Base-by-base conservation (phyloP, 2,329 filamentous ascomycete species). In the Colletotrichum acutatum region DNA sequence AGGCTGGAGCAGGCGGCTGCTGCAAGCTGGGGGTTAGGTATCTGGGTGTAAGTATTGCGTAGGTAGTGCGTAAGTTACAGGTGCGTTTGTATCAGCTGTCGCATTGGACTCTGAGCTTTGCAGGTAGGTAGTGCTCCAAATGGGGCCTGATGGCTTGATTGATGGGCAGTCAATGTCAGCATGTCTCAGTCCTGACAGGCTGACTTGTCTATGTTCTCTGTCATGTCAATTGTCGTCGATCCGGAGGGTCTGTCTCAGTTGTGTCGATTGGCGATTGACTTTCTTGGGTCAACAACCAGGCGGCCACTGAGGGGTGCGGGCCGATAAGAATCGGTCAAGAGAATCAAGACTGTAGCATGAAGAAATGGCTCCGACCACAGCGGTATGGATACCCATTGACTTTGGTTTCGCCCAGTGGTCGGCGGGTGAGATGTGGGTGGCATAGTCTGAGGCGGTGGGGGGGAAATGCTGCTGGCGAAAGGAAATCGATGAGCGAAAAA, bases 241-340 rank as follows among this genome's bases (percentile, higher is more conserved):
- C 66, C 60, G 22, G 54, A 70, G 49, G 56, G 66, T 37, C 59
- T 72, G 70, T 72, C 70, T 72, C 70, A 72, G 66, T 59, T 70
- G 60, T 49, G 34, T 57, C 49, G 71, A 66, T 71, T 70, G 49
- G 56, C 71, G 67, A 66, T 72, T 37, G 71, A 61, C 19, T 66
- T 56, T 66, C 22, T 49, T 49, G 42, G 42, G 42, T 46, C 32
- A 4, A 52, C 52, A 24, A 65, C 26, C 37, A 46, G 32, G 37
- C 30, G 37, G 16, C 37, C 37, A 42, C 37, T 42, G 37, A 42
- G 16, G 62, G 32, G 52, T 42, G 24, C 22, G 24, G 62, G 9
- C 32, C 24, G 32, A 37, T 52, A 22, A 46, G 16, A 19, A 65
- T 65, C 49, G 52, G 52, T 24, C 61, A 54, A 64, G 28, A 63